Percentiles rank a stretch among this genome's conserved stretches.
phyloP scores from a whole-genome alignment of 805 yeast species.

The Kregervanrija delftensis region DNA sequence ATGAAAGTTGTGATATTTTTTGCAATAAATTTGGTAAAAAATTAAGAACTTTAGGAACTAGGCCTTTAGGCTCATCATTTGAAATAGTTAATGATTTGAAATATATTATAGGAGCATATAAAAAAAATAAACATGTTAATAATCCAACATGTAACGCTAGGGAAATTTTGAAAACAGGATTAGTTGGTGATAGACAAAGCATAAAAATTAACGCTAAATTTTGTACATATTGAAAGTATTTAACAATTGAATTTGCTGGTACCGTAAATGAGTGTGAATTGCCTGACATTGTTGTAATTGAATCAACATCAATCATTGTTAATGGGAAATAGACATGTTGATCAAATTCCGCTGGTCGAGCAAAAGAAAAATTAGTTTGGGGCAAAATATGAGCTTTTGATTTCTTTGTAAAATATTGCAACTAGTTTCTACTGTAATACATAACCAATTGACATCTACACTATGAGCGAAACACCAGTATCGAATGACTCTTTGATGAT shows the following conservation, averaged over 20 bases:
- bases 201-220: slow-evolving; percentile 8
- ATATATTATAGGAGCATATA: slow-evolving; percentile 20
- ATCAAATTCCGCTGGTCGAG: too few species aligned
- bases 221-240: slow-evolving; percentile 10
- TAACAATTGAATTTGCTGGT: slow-evolving; percentile 10
- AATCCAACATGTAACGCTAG: slow-evolving; percentile 24
- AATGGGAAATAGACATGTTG: too few species aligned
- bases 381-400: neutral
- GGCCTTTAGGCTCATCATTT: slow-evolving; percentile 9
- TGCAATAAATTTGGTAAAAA: slow-evolving; percentile 20
- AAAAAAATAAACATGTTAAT: slow-evolving; percentile 10
- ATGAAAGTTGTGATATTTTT: slow-evolving; percentile 12
- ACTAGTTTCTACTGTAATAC: neutral
- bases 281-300: neutral
- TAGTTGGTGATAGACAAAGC: slow-evolving; percentile 16
- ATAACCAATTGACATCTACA: too few species aligned
- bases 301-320: too few species aligned
- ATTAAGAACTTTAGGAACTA: slow-evolving; percentile 13
- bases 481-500: neutral
- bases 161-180: slow-evolving; percentile 22
- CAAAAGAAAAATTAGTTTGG: too few species aligned
- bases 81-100: slow-evolving; percentile 13
- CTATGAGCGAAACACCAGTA: too few species aligned
- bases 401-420: neutral
- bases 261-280: neutral